Evolutionary conservation across 2,329 filamentous ascomycete genomes (phyloP), one percentile per base, ranked within the genome.

Genomic region (Onygenales sp.): DNA sequence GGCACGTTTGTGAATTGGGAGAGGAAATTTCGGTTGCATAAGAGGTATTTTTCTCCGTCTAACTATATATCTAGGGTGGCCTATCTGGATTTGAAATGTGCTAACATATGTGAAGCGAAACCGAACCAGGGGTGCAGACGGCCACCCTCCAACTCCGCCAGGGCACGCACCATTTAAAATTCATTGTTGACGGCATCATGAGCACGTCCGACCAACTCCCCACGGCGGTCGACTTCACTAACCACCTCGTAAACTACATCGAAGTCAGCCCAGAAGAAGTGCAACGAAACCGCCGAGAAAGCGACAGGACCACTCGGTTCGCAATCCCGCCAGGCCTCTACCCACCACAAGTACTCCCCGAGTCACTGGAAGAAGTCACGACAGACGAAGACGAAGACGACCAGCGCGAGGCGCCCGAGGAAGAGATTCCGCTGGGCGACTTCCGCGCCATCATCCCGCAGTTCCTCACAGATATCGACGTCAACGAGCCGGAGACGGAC

Each of bases 1-100:
- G 92, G 92, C 59, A 97, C 93, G 17, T 96, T 97, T 66, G 94
- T 95, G 62, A 88, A 92, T 68, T 98, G 93, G 93, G 90, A 94
- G 71, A 86, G 87, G 68, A 97, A 97, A 73, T 94, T 91, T 67
- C 83, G 87, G 61, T 76, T 98, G 65, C 83, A 90, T 70, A 84
- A 81, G 69, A 85, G 88, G 90, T 95, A 81, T 81, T 83, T 40
- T 42, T 44, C 36, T 42, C 52, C 43, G 31, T 14, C 54, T 27
- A 36, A 44, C 49, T 33, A 37, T 47, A 11, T 36, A 17, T 47
- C 9, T 17, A 9, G 2, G 6, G n/a, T 2, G 9, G 33, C 17
- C 44, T 47, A 13, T 4, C 17, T 17, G 34, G 4, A 17, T n/a
- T 39, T 31, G 7, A 42, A 13, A 42, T 8, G 7, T 42, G 31